Evolutionary conservation across 352 stramenopile genomes (phyloP), one percentile per base, ranked within the genome.

Genomic region (Achlya hypogyna): DNA sequence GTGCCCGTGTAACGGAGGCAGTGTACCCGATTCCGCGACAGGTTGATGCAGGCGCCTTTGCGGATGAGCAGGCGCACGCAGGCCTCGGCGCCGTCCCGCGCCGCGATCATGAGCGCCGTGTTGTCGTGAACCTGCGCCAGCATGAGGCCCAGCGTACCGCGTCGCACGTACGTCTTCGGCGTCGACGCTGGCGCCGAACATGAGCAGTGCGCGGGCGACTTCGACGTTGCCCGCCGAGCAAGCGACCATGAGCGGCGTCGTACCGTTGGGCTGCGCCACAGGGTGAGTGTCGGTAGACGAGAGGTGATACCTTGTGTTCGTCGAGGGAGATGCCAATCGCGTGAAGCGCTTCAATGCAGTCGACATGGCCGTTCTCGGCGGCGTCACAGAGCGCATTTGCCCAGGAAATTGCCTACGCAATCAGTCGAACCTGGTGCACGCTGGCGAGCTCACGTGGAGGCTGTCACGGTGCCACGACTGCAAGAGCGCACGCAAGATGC

Each of bases 161-260:
- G 18, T 22, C 10, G 27, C 29, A 23, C 52, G 59, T 71, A 93
- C 84, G 77, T 94, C 85, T 78, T 94, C 85, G 28, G 91, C 66
- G 62, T 94, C 85, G 9, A 94, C 74, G 53, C 80, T 90, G 20
- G 85, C 83, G 25, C 85, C 84, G 76, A 89, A 94, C 83, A 92
- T 92, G 20, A 94, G 67, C 68, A 94, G 69, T 2, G 85, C 85
- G 0, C 85, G 78, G 14, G 82, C 81, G 0, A 78, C 85, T 68
- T 94, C 83, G n/a, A 94, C 78, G 67, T 94, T 94, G n/a, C 83
- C 85, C 1, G 89, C 82, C 2, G 85, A 92, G 52, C 83, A 90
- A 54, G 85, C 85, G 69, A 91, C 86, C 85, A 94, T 94, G 8
- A 94, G 69, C 14, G 85, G 77, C 1, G 82, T 86, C 25, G 84